Evolutionary conservation across 495 filamentous ascomycete species (phyloP), one percentile per base, ranked within the genome.

Genomic region (Penicillium cosmopolitanum): DNA sequence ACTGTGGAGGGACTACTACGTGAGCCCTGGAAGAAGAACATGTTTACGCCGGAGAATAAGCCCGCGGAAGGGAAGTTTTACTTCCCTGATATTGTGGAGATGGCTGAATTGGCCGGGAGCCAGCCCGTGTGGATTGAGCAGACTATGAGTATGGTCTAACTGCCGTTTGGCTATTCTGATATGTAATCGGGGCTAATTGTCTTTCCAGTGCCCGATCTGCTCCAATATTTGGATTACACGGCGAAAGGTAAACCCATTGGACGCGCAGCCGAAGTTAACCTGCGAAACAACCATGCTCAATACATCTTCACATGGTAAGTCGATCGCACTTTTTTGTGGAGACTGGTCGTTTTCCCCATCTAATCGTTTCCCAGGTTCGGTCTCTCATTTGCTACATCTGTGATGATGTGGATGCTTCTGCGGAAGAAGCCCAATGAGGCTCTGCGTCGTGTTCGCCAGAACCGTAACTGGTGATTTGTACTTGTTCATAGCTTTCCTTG

Each of bases 231-330:
- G 70, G 85, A 92, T 50, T 80, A 90, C 66, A 80, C 87, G 65
- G 83, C 82, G 10, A 88, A 87, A 58, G 95, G 96, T n/a, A 87
- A 95, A 42, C 95, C 95, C 2, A 94, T 98, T 71, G 96, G 91
- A n/a, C 83, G 93, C 68, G 77, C 91, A 5, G 84, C 95, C 5
- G 92, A 95, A 77, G 95, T 98, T 58, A 96, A 95, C 74, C 75
- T 98, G 72, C 84, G 90, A 69, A 98, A 98, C 70, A 97, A 94
- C 73, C 95, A 98, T 75, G 86, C 90, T 63, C 94, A 98, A 77
- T 98, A 98, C 69, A 97, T 98, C 56, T 93, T 97, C 71, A 98
- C 95, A 53, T 98, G 95, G 95, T 97, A 85, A 68, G 86, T 79
- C 55, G 8, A 23, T 34, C 15, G 21, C 3, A 1, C 19, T 31